Conservation (phyloP, 352 stramenopile genomes). For the Halophytophthora polymorphica region DNA sequence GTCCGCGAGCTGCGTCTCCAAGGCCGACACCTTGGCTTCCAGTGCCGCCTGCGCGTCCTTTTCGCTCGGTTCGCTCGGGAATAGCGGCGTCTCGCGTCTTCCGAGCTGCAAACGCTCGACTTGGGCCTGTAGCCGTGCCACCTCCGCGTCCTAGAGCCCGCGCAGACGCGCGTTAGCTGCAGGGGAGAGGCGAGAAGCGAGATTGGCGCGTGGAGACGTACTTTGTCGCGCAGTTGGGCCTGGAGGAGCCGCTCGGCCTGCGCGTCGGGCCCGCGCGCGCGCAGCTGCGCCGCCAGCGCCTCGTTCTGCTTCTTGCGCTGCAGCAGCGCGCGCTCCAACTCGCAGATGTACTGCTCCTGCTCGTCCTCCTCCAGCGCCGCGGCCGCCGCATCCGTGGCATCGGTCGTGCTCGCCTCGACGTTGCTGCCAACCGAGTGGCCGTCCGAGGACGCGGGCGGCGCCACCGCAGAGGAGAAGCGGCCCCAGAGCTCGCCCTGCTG, state of each 20-base stretch:
- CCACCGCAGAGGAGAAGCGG: constrained; percentile 45
- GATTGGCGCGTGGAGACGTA: no score
- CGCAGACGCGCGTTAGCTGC: constrained; percentile 15
- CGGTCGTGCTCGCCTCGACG: not conserved
- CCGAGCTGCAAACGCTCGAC: not conserved
- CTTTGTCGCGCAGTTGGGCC: constrained; percentile 17
- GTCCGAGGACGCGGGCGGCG: constrained; percentile 20
- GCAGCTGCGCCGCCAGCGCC: constrained; percentile 42
- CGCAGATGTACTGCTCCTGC: constrained; percentile 77
- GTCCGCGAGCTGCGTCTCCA: constrained; percentile 13
- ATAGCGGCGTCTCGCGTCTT: not conserved
- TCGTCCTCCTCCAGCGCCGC: constrained; percentile 44
- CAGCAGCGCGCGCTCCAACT: constrained; percentile 67
- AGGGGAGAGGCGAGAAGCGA: no score
- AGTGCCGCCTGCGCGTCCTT: not conserved
- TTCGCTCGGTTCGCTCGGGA: not conserved
- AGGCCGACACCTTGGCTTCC: constrained; percentile 4
- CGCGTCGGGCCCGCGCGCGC: constrained; percentile 15
- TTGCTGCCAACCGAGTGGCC: not conserved
- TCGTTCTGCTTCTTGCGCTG: constrained; percentile 79
- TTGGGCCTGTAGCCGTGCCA: constrained; percentile 5
- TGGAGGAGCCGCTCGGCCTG: constrained; percentile 10
- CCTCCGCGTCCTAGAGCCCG: constrained; percentile 16
- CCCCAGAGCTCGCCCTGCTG: constrained; percentile 35
- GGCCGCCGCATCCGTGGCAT: constrained; percentile 4